phyloP scores from a whole-genome alignment of 2,329 filamentous ascomycete species.

The Pseudogymnoascus sp. region DNA sequence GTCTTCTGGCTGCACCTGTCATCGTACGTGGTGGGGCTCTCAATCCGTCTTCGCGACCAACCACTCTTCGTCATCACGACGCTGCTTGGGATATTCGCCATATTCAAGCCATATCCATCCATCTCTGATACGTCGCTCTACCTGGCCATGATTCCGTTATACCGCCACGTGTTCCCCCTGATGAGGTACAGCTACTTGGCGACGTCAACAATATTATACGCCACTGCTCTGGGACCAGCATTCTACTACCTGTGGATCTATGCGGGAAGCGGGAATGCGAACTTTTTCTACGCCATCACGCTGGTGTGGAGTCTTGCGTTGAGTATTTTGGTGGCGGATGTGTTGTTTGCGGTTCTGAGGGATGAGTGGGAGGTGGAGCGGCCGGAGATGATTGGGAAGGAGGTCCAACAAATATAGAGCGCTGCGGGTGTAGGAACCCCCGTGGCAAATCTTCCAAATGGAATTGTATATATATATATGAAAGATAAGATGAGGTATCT shows the following conservation, averaged over 20 bases:
- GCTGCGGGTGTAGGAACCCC: background rate
- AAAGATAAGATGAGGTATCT: background rate
- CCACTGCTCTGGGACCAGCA: constrained; percentile 79
- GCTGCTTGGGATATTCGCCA: constrained; percentile 81
- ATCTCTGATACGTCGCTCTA: constrained; percentile 86
- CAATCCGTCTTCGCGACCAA: constrained; percentile 73
- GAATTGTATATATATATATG: background rate
- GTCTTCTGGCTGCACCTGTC: constrained; percentile 96
- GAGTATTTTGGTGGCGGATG: constrained; percentile 78
- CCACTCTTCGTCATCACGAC: constrained; percentile 79
- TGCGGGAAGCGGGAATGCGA: constrained; percentile 93
- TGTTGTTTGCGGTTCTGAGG: constrained; percentile 77
- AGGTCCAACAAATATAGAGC: constrained; percentile 44
- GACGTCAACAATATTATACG: constrained; percentile 75
- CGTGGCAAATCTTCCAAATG: background rate
- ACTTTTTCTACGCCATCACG: constrained; percentile 99
- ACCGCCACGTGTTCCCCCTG: constrained; percentile 84
- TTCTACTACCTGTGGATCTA: constrained; percentile 99
- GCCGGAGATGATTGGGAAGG: constrained; percentile 83
- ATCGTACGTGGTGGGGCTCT: constrained; percentile 81
- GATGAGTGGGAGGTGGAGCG: constrained; percentile 93
- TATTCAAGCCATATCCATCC: constrained; percentile 96
- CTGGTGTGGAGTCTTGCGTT: constrained; percentile 94
- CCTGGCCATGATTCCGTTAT: constrained; percentile 73
- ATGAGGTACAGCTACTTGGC: constrained; percentile 92